A percentile compares a stretch with the other conserved stretches of the same genome.
Conservation (phyloP, 2,329 filamentous ascomycete genomes). For the Septoria linicola region DNA sequence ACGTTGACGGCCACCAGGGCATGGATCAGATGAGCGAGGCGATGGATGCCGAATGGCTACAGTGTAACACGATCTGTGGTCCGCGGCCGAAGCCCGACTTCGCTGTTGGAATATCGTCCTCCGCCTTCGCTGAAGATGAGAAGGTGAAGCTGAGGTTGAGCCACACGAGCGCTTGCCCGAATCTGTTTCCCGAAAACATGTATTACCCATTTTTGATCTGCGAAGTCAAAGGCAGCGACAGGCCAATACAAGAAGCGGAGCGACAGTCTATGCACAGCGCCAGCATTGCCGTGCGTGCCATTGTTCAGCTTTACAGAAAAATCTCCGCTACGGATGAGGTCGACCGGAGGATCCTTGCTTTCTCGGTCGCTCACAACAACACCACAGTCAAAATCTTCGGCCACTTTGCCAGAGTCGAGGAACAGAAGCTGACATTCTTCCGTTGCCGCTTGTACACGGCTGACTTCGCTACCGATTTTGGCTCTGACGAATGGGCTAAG, state of each 20-base stretch:
- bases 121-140: slow-evolving; percentile 18
- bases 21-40: slow-evolving; percentile 12
- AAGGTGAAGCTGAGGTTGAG: slow-evolving; percentile 14
- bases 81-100: slow-evolving; percentile 20
- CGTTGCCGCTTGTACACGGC: background rate
- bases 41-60: slow-evolving; percentile 16
- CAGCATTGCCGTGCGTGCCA: slow-evolving; percentile 24
- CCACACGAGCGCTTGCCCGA: slow-evolving; percentile 9
- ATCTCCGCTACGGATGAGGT: slow-evolving; percentile 10
- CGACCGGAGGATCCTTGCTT: slow-evolving; percentile 15
- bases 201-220: slow-evolving; percentile 24
- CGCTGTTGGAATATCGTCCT: slow-evolving; percentile 10
- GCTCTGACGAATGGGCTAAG: background rate
- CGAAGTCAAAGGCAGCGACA: slow-evolving; percentile 19
- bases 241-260: slow-evolving; percentile 18
- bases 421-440: slow-evolving; percentile 1
- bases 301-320: slow-evolving; percentile 18
- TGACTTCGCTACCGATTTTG: background rate
- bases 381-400: slow-evolving; percentile 16
- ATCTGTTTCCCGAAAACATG: slow-evolving; percentile 15
- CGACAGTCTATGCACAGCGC: slow-evolving; percentile 25
- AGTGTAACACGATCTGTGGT: slow-evolving; percentile 15
- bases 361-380: slow-evolving; percentile 20
- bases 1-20: background rate
- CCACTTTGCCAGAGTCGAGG: background rate